Evolutionary conservation across 768 basidiomycete genomes (phyloP), one percentile per base, ranked within the genome.

Genomic region (Polyporus arcularius): DNA sequence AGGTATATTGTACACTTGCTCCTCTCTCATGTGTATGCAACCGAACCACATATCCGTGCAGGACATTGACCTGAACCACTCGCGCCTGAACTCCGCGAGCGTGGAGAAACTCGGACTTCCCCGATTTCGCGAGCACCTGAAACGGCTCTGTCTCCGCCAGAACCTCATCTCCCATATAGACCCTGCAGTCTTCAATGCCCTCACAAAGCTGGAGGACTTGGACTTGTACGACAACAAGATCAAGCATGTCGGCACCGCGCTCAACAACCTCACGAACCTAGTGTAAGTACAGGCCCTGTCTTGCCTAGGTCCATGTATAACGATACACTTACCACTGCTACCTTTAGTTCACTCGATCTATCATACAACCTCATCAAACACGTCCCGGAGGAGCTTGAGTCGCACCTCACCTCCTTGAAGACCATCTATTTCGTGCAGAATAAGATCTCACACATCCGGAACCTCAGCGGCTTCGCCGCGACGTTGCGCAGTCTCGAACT

Each of bases 181-280:
- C 64, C 84, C 90, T 4, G 82, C 83, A 15, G 84, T 87, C 10
- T 93, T 96, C 67, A 77, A 78, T 32, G 75, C 80, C 35, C 73
- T 98, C 57, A 80, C 71, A 12, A 79, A 84, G 47, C 75, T 99
- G 39, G 91, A 94, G 69, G 97, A 98, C 64, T 74, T 98, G 59
- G 97, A 99, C 75, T 68, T 98, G 63, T 99, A 98, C 71, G 97
- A 99, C 73, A 99, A 99, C 77, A 89, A 93, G 72, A 73, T 99
- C 65, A 96, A 92, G 75, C 75, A 78, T 52, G 72, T 92, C 18
- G 89, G 84, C 0, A 77, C 85, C 61, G 88, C 90, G 0, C 68
- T 98, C 55, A 80, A 87, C 60, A 78, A 78, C 38, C 68, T 87
- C 45, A 71, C 73, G 4, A 79, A 80, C 35, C 78, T 94, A 53